A percentile compares a stretch with the other conserved stretches of the same genome.
phyloP scores from a whole-genome alignment of 768 basidiomycete species.

The Megacollybia marginata region DNA sequence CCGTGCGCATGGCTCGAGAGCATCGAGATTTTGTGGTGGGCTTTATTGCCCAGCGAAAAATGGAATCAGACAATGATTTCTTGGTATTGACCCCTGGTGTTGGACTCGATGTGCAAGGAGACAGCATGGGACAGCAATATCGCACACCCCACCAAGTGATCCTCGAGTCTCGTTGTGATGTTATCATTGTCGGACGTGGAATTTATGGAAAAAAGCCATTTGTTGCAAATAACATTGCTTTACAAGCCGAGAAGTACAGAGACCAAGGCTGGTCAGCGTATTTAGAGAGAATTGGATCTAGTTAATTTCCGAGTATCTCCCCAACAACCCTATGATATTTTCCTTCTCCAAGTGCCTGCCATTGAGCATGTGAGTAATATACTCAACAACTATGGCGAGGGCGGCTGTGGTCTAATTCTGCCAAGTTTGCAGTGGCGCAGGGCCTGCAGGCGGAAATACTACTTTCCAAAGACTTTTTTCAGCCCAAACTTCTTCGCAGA shows the following conservation, averaged over 20 bases:
- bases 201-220: slow-evolving; percentile 66
- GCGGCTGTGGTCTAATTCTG: too few species aligned
- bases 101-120: slow-evolving; percentile 70
- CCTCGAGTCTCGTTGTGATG: slow-evolving; percentile 76
- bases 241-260: slow-evolving; percentile 79
- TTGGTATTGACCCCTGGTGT: slow-evolving; percentile 91
- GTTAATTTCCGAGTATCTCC: too few species aligned
- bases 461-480: background rate
- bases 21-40: slow-evolving; percentile 89
- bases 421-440: too few species aligned
- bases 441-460: background rate
- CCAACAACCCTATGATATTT: too few species aligned
- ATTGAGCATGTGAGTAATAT: too few species aligned
- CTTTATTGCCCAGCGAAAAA: slow-evolving; percentile 85
- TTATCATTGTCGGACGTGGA: slow-evolving; percentile 96
- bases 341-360: too few species aligned
- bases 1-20: slow-evolving; percentile 81
- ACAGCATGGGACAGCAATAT: slow-evolving; percentile 93
- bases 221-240: slow-evolving; percentile 37
- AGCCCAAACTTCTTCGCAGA: background rate
- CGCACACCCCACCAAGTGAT: slow-evolving; percentile 84
- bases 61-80: slow-evolving; percentile 70
- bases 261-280: slow-evolving; percentile 91
- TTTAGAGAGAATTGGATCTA: slow-evolving; percentile 14
- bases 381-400: too few species aligned